phyloP scores from a whole-genome alignment of 1,284 basidiomycete species.

The Pisolithus thermaeus region DNA sequence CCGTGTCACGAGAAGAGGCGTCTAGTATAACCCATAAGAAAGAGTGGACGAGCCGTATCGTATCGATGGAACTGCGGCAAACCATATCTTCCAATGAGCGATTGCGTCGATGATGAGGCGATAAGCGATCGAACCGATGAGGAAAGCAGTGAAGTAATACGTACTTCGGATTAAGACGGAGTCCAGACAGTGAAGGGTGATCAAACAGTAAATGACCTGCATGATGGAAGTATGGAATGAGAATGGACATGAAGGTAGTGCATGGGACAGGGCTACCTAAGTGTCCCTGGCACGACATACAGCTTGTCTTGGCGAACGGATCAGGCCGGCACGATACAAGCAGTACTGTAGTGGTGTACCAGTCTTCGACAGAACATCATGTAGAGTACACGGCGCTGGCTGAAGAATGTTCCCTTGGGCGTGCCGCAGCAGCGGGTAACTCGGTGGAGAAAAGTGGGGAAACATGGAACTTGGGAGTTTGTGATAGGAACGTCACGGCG shows the following conservation, averaged over 20 bases:
- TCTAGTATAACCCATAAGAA: background rate
- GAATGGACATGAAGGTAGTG: slow-evolving; percentile 7
- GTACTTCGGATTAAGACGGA: slow-evolving; percentile 19
- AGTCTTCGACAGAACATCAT: background rate
- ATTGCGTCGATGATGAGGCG: slow-evolving; percentile 6
- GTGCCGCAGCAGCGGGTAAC: slow-evolving; percentile 9
- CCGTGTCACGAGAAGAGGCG: background rate
- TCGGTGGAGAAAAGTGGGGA: slow-evolving; percentile 14
- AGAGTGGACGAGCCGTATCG: background rate
- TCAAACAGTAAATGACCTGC: background rate
- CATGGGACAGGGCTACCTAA: slow-evolving; percentile 8
- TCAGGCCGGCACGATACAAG: slow-evolving; percentile 14
- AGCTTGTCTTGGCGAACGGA: slow-evolving; percentile 6
- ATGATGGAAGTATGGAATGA: slow-evolving; percentile 10
- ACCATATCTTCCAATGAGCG: slow-evolving; percentile 24
- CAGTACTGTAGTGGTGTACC: slow-evolving; percentile 2
- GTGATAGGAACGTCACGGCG: slow-evolving; percentile 18
- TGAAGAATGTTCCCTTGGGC: slow-evolving; percentile 6
- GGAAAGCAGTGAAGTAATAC: background rate
- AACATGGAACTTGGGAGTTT: slow-evolving; percentile 9
- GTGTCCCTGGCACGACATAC: slow-evolving; percentile 8
- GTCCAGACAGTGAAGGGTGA: slow-evolving; percentile 1
- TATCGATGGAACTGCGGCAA: slow-evolving; percentile 23
- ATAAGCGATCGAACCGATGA: background rate
- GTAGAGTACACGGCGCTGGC: slow-evolving; percentile 6